Base-by-base conservation (phyloP, 805 yeast genomes). In the Ogataea pilisensis region DNA sequence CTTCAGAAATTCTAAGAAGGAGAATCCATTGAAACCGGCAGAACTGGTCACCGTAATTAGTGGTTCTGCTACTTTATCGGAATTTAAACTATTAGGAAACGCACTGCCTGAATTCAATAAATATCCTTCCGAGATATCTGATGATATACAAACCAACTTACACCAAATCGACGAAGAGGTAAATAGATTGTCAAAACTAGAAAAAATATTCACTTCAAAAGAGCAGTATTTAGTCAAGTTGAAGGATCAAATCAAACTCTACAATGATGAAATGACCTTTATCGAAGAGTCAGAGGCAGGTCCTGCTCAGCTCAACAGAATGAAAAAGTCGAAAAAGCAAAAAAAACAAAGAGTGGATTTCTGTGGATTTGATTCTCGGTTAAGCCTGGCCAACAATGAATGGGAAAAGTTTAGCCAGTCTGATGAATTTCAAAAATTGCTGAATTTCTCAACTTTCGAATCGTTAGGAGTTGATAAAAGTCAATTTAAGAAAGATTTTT, bases 291-390 rank as follows among this genome's bases (percentile, higher is more conserved):
- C 42, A 20, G 34, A 49, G 37, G 35, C 31, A 2, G 35, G 25
- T 16, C 9, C 35, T 16, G 19, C 41, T 16, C 45, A 34, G 8
- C n/a, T 37, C 5, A 14, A 27, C 11, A 46, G 44, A 18, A 24
- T 37, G 11, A 53, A 42, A 19, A 54, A 50, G 36, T 24, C 47
- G 6, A 54, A 48, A 25, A 50, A 50, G 35, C 39, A 46, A 16
- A 50, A 54, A 14, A 49, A 43, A 31, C n/a, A 39, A 9, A 63
- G 59, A 43, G 43, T 68, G 20, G 82, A 78, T 31, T 59, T 78
- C 3, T 80, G 85, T 58, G 79, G 79, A 9, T 79, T 65, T 53
- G 76, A 76, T 42, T 21, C 42, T 5, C 32, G 42, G 13, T 39
- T 61, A 18, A 31, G 42, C n/a, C 34, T 53, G 7, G 29, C 36